These are phyloP conservation scores for Pseudovirgaria hyperparasitica DNA, from an alignment of 2,329 filamentous ascomycete species.

Conservation along the genomic window DNA sequence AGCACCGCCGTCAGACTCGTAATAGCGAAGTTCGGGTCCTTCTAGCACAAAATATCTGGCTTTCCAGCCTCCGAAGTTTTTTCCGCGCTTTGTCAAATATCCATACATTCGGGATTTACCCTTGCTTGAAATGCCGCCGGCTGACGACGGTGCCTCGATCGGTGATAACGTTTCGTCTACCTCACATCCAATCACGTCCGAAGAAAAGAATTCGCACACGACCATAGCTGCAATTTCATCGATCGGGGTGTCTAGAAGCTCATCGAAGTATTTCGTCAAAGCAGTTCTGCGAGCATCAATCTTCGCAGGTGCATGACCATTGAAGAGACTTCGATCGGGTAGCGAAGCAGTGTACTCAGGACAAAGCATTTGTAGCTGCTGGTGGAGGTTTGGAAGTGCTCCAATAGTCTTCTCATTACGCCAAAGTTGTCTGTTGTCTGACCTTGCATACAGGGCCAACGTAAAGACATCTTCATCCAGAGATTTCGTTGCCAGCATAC, in stretches of 20 bases:
- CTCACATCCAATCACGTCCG: slow-evolving; percentile 48
- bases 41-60: slow-evolving; percentile 61
- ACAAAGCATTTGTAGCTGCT: slow-evolving; percentile 62
- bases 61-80: slow-evolving; percentile 99
- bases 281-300: slow-evolving; percentile 75
- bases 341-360: slow-evolving; percentile 61
- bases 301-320: slow-evolving; percentile 83
- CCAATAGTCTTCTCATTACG: slow-evolving; percentile 83
- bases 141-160: slow-evolving; percentile 37
- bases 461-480: slow-evolving; percentile 92
- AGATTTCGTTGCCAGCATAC: slow-evolving; percentile 65
- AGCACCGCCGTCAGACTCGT: slow-evolving; percentile 77
- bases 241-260: slow-evolving; percentile 69
- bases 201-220: slow-evolving; percentile 76
- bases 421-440: slow-evolving; percentile 71
- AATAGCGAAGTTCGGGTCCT: slow-evolving; percentile 70
- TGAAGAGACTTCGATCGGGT: slow-evolving; percentile 78
- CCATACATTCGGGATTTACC: slow-evolving; percentile 66
- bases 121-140: slow-evolving; percentile 26
- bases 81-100: slow-evolving; percentile 90
- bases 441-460: slow-evolving; percentile 69
- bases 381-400: slow-evolving; percentile 70
- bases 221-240: slow-evolving; percentile 65
- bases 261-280: slow-evolving; percentile 75
- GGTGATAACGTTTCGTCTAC: slow-evolving; percentile 40